Evolutionary conservation across 2,329 filamentous ascomycete species (phyloP).

Genomic region (Claviceps citrina): DNA sequence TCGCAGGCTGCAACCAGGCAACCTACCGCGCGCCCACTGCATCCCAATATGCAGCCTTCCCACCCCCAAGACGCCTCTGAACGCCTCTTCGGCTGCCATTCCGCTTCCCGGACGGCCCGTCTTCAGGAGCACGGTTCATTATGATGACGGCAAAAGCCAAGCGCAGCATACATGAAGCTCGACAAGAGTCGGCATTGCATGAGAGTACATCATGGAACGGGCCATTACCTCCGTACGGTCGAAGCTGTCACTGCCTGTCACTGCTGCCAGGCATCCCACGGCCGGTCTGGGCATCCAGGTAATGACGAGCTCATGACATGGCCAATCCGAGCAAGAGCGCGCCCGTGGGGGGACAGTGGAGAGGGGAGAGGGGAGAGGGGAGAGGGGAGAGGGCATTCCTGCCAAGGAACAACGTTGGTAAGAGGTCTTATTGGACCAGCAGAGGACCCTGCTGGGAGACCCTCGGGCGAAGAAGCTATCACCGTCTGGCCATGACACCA

Average conservation of each 20-base stretch:
- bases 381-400: no score
- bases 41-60: slow-evolving; percentile 4
- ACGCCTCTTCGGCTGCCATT: slow-evolving; percentile 3
- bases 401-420: slow-evolving; percentile 1
- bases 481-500: no score
- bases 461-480: neutral
- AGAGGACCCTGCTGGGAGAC: neutral
- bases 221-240: neutral
- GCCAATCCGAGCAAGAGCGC: no score
- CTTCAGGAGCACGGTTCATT: slow-evolving; percentile 4
- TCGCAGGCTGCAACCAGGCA: no score
- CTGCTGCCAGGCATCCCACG: neutral
- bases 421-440: slow-evolving; percentile 3
- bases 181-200: no score
- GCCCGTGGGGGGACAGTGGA: no score
- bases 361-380: no score
- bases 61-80: neutral
- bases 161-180: neutral
- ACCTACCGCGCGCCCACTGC: slow-evolving; percentile 1
- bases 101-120: slow-evolving; percentile 5
- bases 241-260: no score
- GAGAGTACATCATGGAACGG: no score
- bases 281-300: neutral
- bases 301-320: slow-evolving; percentile 1
- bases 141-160: neutral